Base-by-base conservation (phyloP, 306 rosid genomes). In the Psophocarpus tetragonolobus region DNA sequence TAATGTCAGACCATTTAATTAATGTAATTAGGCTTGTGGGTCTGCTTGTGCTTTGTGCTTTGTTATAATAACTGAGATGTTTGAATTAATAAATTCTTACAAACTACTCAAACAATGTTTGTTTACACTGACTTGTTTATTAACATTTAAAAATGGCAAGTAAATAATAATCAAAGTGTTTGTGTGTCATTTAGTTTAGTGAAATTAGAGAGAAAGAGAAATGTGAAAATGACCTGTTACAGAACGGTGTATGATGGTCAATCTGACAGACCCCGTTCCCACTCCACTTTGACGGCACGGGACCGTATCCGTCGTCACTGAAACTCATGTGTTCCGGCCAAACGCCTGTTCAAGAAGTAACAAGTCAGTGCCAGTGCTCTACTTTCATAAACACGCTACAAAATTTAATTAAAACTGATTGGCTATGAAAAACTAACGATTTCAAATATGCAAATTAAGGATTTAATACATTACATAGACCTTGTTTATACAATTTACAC, bases 321-420 rank as follows among this genome's bases (percentile, higher is more conserved):
- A 92, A 90, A 80, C 93, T 90, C 45, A 5, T 26, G 23, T 89
- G 83, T 77, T 92, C 93, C 0, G 97, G 95, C 95, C 95, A 92
- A 61, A 86, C 90, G 51, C 96, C 96, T 90, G 53, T 48, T 47
- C 39, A 18, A 65, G 0, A 26, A 24, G 12, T 0, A 29, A 36
- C 10, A 6, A 53, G 12, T 50, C 4, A 50, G 58, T 44, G 9
- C 2, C 4, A n/a, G n/a, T 39, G 15, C 1, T 45, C 0, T 6
- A 47, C 17, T 42, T 42, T 2, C 48, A 38, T 0, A 39, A 10
- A 10, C 50, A 44, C 14, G 3, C 48, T 3, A 45, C 51, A 15
- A 13, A 47, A 47, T n/a, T 2, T 15, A 47, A 47, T 15, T 14
- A 47, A 47, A 15, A 14, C 0, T 47, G 20, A 5, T 47, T 47